Evolutionary conservation across 176 grass and related monocot genomes (phyloP).

Genomic region (Avena eriantha): DNA sequence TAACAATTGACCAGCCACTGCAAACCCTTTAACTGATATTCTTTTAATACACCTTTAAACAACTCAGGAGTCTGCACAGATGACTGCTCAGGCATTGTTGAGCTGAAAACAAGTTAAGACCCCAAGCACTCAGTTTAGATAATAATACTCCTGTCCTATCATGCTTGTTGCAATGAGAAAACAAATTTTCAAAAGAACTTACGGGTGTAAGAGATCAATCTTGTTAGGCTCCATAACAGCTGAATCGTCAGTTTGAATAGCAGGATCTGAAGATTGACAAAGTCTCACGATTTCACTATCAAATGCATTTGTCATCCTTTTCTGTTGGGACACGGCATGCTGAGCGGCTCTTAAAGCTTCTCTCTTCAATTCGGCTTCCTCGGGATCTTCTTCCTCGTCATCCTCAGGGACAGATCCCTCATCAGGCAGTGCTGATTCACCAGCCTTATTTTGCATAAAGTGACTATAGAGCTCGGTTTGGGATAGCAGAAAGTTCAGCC

Average conservation of each 20-base stretch:
- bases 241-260: conserved; percentile 60
- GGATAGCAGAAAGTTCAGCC: conserved; percentile 94
- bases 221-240: conserved; percentile 64
- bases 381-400: conserved; percentile 82
- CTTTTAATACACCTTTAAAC: conserved; percentile 96
- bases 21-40: conserved; percentile 97
- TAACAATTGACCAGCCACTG: conserved; percentile 99
- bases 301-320: conserved; percentile 95
- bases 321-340: conserved; percentile 90
- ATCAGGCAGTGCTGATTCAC: conserved; percentile 56
- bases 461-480: conserved; percentile 99
- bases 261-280: conserved; percentile 63
- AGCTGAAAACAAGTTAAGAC: conserved; percentile 66
- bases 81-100: conserved; percentile 96
- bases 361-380: conserved; percentile 87
- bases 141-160: conserved; percentile 27
- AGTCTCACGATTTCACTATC: conserved; percentile 86
- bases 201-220: conserved; percentile 96
- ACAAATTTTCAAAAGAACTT: conserved; percentile 51
- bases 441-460: conserved; percentile 97
- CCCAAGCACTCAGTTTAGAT: conserved; percentile 25
- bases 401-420: conserved; percentile 53
- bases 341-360: conserved; percentile 92
- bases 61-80: conserved; percentile 92
- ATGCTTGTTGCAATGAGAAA: conserved; percentile 1